phyloP scores from a whole-genome alignment of 1,284 basidiomycete species.

The Ceratobasidium sp. region DNA sequence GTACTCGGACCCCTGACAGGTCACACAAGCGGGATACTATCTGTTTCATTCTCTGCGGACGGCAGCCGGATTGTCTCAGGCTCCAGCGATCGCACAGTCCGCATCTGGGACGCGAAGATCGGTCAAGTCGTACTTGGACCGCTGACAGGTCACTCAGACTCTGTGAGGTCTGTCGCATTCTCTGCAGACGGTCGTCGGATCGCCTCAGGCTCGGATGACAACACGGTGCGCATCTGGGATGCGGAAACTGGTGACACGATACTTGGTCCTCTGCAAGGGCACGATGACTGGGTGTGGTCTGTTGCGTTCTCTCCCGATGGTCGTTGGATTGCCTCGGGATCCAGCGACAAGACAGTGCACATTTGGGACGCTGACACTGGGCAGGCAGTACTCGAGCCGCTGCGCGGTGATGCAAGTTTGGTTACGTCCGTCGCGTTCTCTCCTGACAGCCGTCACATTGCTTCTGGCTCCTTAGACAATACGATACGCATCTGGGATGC shows the following conservation, averaged over 20 bases:
- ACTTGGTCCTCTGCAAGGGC: background rate
- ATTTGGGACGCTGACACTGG: constrained; percentile 39
- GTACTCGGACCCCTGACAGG: no score
- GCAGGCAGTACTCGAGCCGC: no score
- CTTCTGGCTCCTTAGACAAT: no score
- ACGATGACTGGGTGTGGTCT: background rate
- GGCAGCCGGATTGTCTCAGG: no score
- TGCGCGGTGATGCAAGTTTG: no score
- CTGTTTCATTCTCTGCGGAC: background rate
- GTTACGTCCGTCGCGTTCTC: no score
- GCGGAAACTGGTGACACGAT: no score
- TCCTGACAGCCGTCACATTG: no score
- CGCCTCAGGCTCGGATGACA: background rate
- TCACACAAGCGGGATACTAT: no score
- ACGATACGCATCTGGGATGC: no score
- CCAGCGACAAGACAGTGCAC: constrained; percentile 27
- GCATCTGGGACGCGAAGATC: no score
- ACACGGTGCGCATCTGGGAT: background rate
- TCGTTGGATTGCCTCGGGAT: background rate
- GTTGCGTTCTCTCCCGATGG: constrained; percentile 35
- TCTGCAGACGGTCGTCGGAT: background rate
- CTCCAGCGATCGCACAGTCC: no score
- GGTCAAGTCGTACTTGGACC: background rate
- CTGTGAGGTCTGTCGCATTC: background rate
- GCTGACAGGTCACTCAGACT: background rate